Evolutionary conservation across 169 alveolate genomes (phyloP).

Genomic region (Besnoitia besnoiti): DNA sequence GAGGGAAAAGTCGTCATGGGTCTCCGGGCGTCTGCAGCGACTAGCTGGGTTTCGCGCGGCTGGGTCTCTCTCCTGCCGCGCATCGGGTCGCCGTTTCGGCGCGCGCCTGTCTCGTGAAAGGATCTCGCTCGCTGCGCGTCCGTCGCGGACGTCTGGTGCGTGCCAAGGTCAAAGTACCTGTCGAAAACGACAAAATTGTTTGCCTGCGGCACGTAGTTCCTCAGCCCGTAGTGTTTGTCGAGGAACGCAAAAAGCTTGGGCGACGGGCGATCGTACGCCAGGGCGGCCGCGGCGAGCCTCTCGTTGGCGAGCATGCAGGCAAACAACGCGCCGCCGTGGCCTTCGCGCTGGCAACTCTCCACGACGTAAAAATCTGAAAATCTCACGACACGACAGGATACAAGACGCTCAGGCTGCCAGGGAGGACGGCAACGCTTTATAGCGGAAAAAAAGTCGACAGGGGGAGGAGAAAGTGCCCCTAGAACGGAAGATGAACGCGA

Average conservation of each 20-base stretch:
- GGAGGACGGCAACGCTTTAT: no score
- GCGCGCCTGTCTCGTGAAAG: no score
- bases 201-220: conserved; percentile 79
- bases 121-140: no score
- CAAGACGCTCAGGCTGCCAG: no score
- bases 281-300: conserved; percentile 76
- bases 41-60: no score
- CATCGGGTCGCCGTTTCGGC: no score
- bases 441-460: no score
- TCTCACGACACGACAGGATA: background rate
- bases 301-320: conserved; percentile 78
- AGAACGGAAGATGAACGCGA: no score
- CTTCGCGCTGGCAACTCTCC: conserved; percentile 85
- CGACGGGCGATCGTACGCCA: conserved; percentile 92
- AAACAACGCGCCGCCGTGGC: conserved; percentile 79
- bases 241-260: conserved; percentile 81
- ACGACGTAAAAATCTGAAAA: conserved; percentile 89
- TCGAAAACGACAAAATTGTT: conserved; percentile 77
- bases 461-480: no score
- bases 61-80: no score
- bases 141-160: no score
- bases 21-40: background rate
- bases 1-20: background rate
- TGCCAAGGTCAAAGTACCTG: background rate
- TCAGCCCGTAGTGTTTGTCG: conserved; percentile 80